Evolutionary conservation across 305 asterid species (phyloP).

Genomic region (Rubia balearica): DNA sequence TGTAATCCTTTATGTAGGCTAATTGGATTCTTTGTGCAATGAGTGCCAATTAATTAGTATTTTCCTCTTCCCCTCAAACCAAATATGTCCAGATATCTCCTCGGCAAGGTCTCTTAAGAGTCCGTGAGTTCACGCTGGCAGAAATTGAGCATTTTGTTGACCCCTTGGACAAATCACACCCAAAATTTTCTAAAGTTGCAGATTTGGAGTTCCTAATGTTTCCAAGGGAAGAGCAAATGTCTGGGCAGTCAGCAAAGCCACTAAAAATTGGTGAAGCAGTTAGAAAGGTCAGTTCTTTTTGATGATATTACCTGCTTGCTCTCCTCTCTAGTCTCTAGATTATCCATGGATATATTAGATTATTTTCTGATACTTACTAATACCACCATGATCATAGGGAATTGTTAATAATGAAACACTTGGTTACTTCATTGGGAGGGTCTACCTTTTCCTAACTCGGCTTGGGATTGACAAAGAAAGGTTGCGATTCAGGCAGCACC

Average conservation of each 20-base stretch:
- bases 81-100: slow-evolving; percentile 66
- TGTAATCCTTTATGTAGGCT: neutral
- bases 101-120: slow-evolving; percentile 89
- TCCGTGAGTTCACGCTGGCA: slow-evolving; percentile 86
- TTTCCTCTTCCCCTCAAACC: neutral
- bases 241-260: slow-evolving; percentile 61
- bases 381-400: slow-evolving; percentile 22
- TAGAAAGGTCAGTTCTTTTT: slow-evolving; percentile 43
- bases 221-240: slow-evolving; percentile 88
- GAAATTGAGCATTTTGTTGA: slow-evolving; percentile 95
- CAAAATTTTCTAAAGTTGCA: slow-evolving; percentile 67
- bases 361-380: neutral
- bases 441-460: slow-evolving; percentile 31
- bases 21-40: neutral
- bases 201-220: slow-evolving; percentile 75
- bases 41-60: neutral
- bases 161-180: slow-evolving; percentile 82
- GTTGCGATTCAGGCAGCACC: slow-evolving; percentile 38
- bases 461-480: slow-evolving; percentile 37
- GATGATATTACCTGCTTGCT: neutral
- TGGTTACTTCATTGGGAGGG: slow-evolving; percentile 38
- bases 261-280: slow-evolving; percentile 72
- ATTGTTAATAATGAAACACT: slow-evolving; percentile 39
- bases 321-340: neutral
- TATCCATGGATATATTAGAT: neutral